A percentile compares a stretch with the other conserved stretches of the same genome.
phyloP scores from a whole-genome alignment of 169 alveolate genomes.

The Plasmodium yoelii region DNA sequence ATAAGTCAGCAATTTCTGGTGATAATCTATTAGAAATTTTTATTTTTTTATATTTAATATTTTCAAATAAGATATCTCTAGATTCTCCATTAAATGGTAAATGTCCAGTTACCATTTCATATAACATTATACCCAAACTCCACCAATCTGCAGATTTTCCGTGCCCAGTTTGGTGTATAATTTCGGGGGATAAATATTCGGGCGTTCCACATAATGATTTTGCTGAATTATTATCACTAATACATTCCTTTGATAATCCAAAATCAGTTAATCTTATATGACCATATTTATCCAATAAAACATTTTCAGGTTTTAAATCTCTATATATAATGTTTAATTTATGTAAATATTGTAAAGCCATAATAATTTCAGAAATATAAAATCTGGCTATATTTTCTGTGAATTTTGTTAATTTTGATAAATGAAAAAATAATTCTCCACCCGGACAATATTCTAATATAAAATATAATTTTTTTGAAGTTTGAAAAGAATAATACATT shows the following conservation, averaged over 20 bases:
- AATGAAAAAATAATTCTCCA: constrained; percentile 86
- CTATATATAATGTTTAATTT: constrained; percentile 85
- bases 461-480: constrained; percentile 81
- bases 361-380: constrained; percentile 84
- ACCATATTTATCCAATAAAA: constrained; percentile 84
- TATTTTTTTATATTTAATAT: constrained; percentile 81
- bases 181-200: constrained; percentile 91
- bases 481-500: constrained; percentile 85
- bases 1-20: constrained; percentile 83
- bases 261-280: constrained; percentile 88
- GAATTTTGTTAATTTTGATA: constrained; percentile 77
- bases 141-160: constrained; percentile 90
- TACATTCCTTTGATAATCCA: constrained; percentile 87
- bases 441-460: constrained; percentile 88
- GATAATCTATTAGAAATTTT: constrained; percentile 78
- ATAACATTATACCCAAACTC: constrained; percentile 88
- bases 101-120: constrained; percentile 89
- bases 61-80: constrained; percentile 81
- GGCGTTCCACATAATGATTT: constrained; percentile 91
- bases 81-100: constrained; percentile 89
- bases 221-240: constrained; percentile 76
- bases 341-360: constrained; percentile 88
- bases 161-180: constrained; percentile 87
- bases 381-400: constrained; percentile 79
- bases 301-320: constrained; percentile 91